Evolutionary conservation across 495 filamentous ascomycete genomes (phyloP), one percentile per base, ranked within the genome.

Genomic region (Darksidea phi): DNA sequence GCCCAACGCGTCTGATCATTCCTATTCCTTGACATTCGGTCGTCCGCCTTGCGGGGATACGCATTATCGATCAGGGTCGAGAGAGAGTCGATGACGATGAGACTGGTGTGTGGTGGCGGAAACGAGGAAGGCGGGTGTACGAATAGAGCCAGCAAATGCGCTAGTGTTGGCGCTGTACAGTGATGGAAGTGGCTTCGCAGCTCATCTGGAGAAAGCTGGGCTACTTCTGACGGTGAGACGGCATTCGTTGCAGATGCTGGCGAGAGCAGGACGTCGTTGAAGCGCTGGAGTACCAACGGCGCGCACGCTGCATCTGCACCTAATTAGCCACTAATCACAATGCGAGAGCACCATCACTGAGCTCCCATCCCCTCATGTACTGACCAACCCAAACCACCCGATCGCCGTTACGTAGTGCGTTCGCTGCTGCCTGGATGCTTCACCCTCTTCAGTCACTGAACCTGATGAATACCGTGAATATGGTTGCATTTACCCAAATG

Each of bases 341-440:
- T 21, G 20, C 56, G 48, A 41, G 20, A 34, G 24, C 38, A 51
- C 20, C 59, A 46, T 53, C 54, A 47, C 54, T 51, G 45, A 57
- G 52, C 60, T 57, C 45, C 47, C 53, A 32, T 26, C n/a, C 47
- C 37, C 59, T 36, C 34, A 36, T 48, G 47, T 67, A 80, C 84
- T 71, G 75, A 94, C 90, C 91, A 75, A 95, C 85, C 92, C 92
- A 97, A 26, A 92, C 79, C 10, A 95, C 90, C 43, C 79, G 76
- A 18, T 80, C 72, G 36, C 87, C 84, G 48, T 78, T 78, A 41
- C 74, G 65, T 18, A 96, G 75, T 53, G 84, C 82, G 68, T 80
- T 82, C n/a, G 81, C 80, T 38, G 85, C 78, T 28, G 86, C 75
- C 70, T 86, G 90, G 64, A 93, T 77, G 28, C 68, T 71, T 54